These are phyloP conservation scores for Russula sp. DNA, from an alignment of 768 basidiomycete species.

Conservation along the genomic window DNA sequence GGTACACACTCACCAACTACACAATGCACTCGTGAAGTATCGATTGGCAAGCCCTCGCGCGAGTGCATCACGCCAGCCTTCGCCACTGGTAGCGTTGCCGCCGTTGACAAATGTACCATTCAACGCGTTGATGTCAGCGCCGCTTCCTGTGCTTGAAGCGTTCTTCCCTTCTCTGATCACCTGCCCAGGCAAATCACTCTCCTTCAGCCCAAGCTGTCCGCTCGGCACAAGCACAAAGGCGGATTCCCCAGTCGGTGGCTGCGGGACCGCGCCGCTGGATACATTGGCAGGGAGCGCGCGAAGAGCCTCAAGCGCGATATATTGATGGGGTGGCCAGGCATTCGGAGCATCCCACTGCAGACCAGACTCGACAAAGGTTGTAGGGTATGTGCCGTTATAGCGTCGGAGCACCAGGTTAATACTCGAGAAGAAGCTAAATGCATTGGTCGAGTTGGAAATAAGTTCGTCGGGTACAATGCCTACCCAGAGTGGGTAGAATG, in stretches of 20 bases:
- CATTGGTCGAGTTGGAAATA: slow-evolving; percentile 43
- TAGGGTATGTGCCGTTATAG: slow-evolving; percentile 83
- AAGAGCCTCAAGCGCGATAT: slow-evolving; percentile 74
- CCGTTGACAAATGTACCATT: slow-evolving; percentile 58
- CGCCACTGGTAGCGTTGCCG: slow-evolving; percentile 50
- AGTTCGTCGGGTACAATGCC: slow-evolving; percentile 76
- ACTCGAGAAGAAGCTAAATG: slow-evolving; percentile 67
- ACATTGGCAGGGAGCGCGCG: slow-evolving; percentile 66
- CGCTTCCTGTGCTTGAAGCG: slow-evolving; percentile 43
- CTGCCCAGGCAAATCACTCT: slow-evolving; percentile 66
- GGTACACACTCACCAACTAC: slow-evolving; percentile 64
- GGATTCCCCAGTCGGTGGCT: slow-evolving; percentile 42
- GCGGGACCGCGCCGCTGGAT: slow-evolving; percentile 49
- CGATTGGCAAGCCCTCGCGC: slow-evolving; percentile 75
- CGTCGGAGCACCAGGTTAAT: slow-evolving; percentile 72
- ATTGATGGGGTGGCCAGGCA: slow-evolving; percentile 81
- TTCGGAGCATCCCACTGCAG: slow-evolving; percentile 91
- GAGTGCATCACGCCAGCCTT: slow-evolving; percentile 60
- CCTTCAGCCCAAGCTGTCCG: slow-evolving; percentile 76
- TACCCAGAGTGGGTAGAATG: slow-evolving; percentile 82
- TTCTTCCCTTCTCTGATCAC: slow-evolving; percentile 39
- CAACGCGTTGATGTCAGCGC: slow-evolving; percentile 52
- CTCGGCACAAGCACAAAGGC: slow-evolving; percentile 63
- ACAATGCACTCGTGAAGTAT: slow-evolving; percentile 74
- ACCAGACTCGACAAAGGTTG: slow-evolving; percentile 71